Percentiles rank a stretch among this genome's conserved stretches.
Conservation (phyloP, 257 asterid species). For the Catharanthus roseus region DNA sequence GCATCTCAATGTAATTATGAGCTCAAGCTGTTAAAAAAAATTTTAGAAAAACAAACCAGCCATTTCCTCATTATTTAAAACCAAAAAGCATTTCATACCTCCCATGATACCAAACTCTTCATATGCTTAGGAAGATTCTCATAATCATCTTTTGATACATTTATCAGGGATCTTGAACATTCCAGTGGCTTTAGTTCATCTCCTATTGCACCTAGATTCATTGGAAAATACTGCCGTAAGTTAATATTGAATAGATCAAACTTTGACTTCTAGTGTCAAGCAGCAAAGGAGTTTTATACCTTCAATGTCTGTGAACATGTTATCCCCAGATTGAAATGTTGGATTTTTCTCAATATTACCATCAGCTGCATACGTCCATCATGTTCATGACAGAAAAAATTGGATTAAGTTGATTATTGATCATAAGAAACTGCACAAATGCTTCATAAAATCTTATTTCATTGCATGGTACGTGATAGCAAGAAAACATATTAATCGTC, state of each 20-base stretch:
- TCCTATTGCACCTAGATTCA: constrained; percentile 25
- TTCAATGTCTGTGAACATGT: constrained; percentile 21
- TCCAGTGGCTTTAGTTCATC: constrained; percentile 24
- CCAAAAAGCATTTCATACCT: constrained; percentile 42
- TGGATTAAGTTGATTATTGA: neutral
- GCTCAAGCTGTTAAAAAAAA: neutral
- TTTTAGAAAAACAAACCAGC: neutral
- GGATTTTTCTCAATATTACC: constrained; percentile 27
- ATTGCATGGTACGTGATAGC: neutral
- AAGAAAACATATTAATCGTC: neutral
- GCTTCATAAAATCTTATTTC: neutral
- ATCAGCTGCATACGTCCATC: constrained; percentile 34
- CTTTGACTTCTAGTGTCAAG: neutral
- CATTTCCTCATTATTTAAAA: neutral
- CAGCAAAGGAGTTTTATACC: constrained; percentile 25
- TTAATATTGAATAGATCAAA: constrained; percentile 3
- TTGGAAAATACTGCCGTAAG: constrained; percentile 11
- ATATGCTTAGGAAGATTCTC: constrained; percentile 72
- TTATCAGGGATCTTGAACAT: constrained; percentile 31
- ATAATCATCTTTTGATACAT: constrained; percentile 56
- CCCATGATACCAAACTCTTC: constrained; percentile 73
- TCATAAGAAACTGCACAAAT: neutral
- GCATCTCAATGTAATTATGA: neutral
- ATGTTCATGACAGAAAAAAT: constrained; percentile 4
- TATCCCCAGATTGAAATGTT: constrained; percentile 24